Base-by-base conservation (phyloP, 2,329 filamentous ascomycete genomes). In the Fusarium haematococcum region DNA sequence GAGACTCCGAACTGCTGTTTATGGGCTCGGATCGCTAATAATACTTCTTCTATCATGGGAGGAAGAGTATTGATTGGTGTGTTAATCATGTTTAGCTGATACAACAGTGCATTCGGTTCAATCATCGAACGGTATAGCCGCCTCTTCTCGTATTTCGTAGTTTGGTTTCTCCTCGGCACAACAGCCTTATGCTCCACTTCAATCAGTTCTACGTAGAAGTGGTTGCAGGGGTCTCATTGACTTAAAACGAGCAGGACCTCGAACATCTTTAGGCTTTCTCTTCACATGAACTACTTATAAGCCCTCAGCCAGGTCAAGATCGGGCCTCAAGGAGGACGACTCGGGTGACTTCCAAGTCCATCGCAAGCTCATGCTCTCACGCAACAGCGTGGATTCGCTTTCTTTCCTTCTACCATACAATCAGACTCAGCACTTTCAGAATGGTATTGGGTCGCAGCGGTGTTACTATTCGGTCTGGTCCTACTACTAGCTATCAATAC, bases 1-100 rank as follows among this genome's bases (percentile, higher is more conserved):
- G n/a, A 48, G 39, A 14, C 58, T 61, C 58, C 58, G 58, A 61
- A 20, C 27, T 59, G 39, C 57, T 59, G 57, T 35, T 59, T 59
- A 37, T 20, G 37, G 35, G 37, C 48, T 10, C 4, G 48, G 48
- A 52, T 52, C 48, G 48, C 25, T 52, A 52, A 52, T 52, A 52
- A 52, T 52, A 14, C 25, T 52, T 20, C 6, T 32, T 52, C 2
- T n/a, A 32, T 52, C 11, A 3, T 48, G 9, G 2, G 43, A 4
- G 23, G 14, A 6, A 4, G 48, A 13, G 48, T 32, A 10, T 7
- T 52, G 48, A 52, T 52, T 52, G 48, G 48, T 52, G 48, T 52
- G 25, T 52, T 52, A 52, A n/a, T 52, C 48, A 3, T 48, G 43
- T 23, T 48, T 48, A 11, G n/a, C 20, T 16, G 45, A 30, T 50